These are phyloP conservation scores for Nigrospora osmanthi DNA, from an alignment of 2,329 filamentous ascomycete genomes.

Conservation along the genomic window DNA sequence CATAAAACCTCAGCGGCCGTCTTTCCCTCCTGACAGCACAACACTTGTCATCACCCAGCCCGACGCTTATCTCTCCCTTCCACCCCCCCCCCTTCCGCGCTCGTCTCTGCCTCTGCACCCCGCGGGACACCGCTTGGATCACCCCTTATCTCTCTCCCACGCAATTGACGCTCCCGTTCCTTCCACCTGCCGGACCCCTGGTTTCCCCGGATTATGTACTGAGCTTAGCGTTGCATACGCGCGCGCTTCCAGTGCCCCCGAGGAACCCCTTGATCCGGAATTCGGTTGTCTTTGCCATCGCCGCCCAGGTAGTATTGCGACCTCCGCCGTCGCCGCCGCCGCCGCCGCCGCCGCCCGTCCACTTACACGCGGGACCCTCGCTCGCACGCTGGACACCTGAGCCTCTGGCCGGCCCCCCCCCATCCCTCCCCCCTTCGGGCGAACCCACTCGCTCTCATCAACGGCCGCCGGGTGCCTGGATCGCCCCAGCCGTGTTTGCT, in stretches of 20 bases:
- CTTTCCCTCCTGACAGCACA: constrained; percentile 22
- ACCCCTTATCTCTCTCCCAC: constrained; percentile 23
- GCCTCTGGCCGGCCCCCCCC: too few relatives aligned
- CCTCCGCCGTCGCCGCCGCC: too few relatives aligned
- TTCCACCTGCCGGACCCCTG: constrained; percentile 27
- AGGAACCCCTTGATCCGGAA: constrained; percentile 4
- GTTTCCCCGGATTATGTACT: constrained; percentile 30
- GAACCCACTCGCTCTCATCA: too few relatives aligned
- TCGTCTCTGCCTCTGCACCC: constrained; percentile 15
- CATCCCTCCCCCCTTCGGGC: too few relatives aligned
- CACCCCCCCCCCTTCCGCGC: constrained; percentile 21
- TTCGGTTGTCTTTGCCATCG: not conserved
- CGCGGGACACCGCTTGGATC: constrained; percentile 25
- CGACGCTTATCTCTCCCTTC: constrained; percentile 16
- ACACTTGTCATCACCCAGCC: constrained; percentile 13
- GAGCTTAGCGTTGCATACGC: constrained; percentile 30
- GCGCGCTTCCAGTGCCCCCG: constrained; percentile 14
- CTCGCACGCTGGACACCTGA: too few relatives aligned
- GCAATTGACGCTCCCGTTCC: constrained; percentile 16
- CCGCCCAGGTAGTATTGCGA: too few relatives aligned
- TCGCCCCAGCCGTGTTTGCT: not conserved
- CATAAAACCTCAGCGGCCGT: constrained; percentile 5
- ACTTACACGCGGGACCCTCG: too few relatives aligned
- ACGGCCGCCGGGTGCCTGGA: too few relatives aligned
- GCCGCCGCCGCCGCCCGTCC: too few relatives aligned